These are phyloP conservation scores for Heritiera fomes DNA, from an alignment of 345 rosid genomes.

Conservation along the genomic window DNA sequence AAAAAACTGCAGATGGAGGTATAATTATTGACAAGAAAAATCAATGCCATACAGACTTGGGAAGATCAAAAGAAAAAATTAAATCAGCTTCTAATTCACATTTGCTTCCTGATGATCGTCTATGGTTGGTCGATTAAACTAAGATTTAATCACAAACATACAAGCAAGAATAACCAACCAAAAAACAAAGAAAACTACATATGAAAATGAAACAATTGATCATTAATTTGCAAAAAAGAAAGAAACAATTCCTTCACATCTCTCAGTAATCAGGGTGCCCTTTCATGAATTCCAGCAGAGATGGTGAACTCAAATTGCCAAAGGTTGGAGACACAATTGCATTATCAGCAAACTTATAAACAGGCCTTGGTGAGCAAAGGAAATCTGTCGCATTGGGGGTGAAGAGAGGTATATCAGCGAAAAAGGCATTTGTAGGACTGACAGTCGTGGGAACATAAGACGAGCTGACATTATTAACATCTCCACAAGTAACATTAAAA, in stretches of 20 bases:
- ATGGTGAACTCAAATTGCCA: conserved; percentile 30
- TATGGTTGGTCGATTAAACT: neutral
- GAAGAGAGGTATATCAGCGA: conserved; percentile 43
- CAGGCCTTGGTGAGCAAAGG: conserved; percentile 36
- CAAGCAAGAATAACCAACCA: neutral
- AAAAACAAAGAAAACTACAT: neutral
- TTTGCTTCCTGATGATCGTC: neutral
- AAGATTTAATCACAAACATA: neutral
- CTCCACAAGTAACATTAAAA: neutral
- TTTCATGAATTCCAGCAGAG: conserved; percentile 38
- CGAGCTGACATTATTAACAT: neutral
- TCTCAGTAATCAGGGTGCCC: conserved; percentile 34
- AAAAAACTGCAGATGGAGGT: neutral
- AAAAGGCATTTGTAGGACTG: conserved; percentile 16
- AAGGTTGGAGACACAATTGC: no score
- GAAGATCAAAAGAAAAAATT: conserved; percentile 22
- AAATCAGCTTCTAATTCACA: conserved; percentile 2
- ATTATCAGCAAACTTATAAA: conserved; percentile 28
- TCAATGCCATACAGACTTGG: neutral
- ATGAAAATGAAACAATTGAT: conserved; percentile 10
- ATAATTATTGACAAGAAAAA: neutral
- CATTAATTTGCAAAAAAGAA: conserved; percentile 7
- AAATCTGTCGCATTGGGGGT: conserved; percentile 34
- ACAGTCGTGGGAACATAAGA: neutral
- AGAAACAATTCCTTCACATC: neutral